Conservation (phyloP, 2,329 filamentous ascomycete genomes). For the Ploettnerulaceae sp. region DNA sequence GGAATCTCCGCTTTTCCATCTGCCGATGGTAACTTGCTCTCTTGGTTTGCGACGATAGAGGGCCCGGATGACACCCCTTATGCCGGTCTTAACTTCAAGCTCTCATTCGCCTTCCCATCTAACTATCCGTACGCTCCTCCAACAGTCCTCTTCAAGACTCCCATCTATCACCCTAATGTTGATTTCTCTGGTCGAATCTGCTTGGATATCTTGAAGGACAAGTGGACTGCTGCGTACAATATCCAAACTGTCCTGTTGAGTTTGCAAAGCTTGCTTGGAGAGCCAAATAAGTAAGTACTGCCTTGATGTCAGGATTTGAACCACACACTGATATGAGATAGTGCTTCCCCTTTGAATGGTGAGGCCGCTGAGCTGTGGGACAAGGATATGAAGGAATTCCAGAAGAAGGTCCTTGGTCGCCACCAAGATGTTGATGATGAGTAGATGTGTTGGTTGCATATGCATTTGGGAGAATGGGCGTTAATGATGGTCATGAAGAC, state of each 20-base stretch:
- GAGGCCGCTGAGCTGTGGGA: slow-evolving; percentile 97
- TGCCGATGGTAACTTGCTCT: slow-evolving; percentile 81
- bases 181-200: slow-evolving; percentile 97
- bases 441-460: slow-evolving; percentile 32
- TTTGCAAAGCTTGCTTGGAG: slow-evolving; percentile 88
- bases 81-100: slow-evolving; percentile 81
- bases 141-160: slow-evolving; percentile 93
- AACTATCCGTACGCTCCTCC: slow-evolving; percentile 93
- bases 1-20: slow-evolving; percentile 94
- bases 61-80: slow-evolving; percentile 92
- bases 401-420: slow-evolving; percentile 63
- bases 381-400: slow-evolving; percentile 79
- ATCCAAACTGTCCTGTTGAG: slow-evolving; percentile 90
- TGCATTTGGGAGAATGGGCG: slow-evolving; percentile 7
- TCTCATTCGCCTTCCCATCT: slow-evolving; percentile 81
- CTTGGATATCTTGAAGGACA: slow-evolving; percentile 96
- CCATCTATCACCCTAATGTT: slow-evolving; percentile 98
- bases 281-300: slow-evolving; percentile 87
- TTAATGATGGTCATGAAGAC: slow-evolving; percentile 15
- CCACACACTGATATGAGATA: slow-evolving; percentile 37
- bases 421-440: slow-evolving; percentile 63
- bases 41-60: slow-evolving; percentile 90
- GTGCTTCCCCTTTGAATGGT: slow-evolving; percentile 88
- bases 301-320: not conserved
- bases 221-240: slow-evolving; percentile 98